A percentile compares a stretch with the other conserved stretches of the same genome.
Conservation (phyloP, 2,329 filamentous ascomycete species). For the Cordyceps farinosa region DNA sequence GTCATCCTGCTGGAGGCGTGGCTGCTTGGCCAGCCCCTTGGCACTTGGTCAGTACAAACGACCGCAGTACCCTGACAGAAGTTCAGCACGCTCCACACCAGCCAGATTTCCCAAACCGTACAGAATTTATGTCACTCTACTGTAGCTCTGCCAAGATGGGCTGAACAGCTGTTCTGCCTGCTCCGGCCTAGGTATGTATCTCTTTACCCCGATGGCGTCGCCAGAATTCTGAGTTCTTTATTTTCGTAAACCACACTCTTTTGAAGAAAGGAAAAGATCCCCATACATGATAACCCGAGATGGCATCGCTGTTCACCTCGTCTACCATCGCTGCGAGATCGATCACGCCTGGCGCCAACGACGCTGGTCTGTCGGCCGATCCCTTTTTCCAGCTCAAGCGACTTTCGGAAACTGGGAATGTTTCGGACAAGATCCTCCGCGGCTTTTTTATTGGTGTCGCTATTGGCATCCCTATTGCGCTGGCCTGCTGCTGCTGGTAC, state of each 20-base stretch:
- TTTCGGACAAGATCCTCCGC: conserved; percentile 8
- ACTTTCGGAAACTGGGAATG: neutral
- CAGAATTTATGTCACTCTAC: too few relatives aligned
- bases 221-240: neutral
- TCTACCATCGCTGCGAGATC: neutral
- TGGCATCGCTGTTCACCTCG: neutral
- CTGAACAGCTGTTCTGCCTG: neutral
- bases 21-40: neutral
- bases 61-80: neutral
- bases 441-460: conserved; percentile 18
- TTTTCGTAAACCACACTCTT: neutral
- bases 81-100: too few relatives aligned
- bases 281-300: neutral
- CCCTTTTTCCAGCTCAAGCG: conserved; percentile 5
- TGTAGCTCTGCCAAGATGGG: neutral
- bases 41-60: neutral
- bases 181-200: neutral
- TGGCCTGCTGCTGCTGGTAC: conserved; percentile 17
- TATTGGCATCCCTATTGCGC: conserved; percentile 12
- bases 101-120: too few relatives aligned
- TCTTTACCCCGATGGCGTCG: neutral
- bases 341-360: neutral
- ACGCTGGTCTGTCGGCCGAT: neutral
- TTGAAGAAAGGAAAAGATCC: neutral
- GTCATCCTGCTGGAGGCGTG: neutral